phyloP scores from a whole-genome alignment of 805 yeast genomes.

The Nakazawaea molendinolei region DNA sequence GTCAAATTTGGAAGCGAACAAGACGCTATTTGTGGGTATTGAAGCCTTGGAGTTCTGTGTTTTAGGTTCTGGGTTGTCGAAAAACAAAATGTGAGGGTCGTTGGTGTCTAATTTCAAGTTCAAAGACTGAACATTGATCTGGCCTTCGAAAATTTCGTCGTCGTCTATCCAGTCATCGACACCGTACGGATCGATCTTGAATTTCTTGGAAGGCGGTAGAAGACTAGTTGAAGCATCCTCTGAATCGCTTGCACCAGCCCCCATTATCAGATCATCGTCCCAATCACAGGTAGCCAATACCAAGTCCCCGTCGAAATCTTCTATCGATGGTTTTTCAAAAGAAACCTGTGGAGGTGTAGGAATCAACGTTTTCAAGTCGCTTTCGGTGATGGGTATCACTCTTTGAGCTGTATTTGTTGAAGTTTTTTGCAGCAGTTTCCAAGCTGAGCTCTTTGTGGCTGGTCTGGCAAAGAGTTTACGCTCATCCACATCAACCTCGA shows the following conservation, averaged over 20 bases:
- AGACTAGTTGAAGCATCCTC: background rate
- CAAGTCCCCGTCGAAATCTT: conserved; percentile 44
- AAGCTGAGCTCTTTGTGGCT: conserved; percentile 2
- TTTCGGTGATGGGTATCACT: conserved; percentile 20
- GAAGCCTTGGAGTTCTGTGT: conserved; percentile 22
- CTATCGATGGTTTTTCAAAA: conserved; percentile 23
- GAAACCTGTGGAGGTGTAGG: conserved; percentile 14
- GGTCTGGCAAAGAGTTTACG: conserved; percentile 36
- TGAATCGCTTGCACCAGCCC: conserved; percentile 30
- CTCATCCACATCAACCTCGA: conserved; percentile 65
- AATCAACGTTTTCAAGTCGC: conserved; percentile 20
- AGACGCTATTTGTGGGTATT: conserved; percentile 49
- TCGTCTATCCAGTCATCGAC: conserved; percentile 45
- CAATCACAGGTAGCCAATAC: conserved; percentile 70
- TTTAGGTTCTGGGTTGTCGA: conserved; percentile 24
- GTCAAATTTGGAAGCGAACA: conserved; percentile 58
- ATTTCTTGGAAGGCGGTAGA: conserved; percentile 16
- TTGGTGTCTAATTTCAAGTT: conserved; percentile 69
- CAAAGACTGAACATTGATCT: conserved; percentile 25
- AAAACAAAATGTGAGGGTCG: conserved; percentile 74
- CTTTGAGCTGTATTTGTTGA: conserved; percentile 16
- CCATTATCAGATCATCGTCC: conserved; percentile 62
- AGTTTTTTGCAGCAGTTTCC: conserved; percentile 10
- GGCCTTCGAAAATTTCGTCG: conserved; percentile 74
- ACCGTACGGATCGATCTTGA: conserved; percentile 25